These are phyloP conservation scores for Tagetes erecta DNA, from an alignment of 129 eudicot genomes.

Conservation along the genomic window DNA sequence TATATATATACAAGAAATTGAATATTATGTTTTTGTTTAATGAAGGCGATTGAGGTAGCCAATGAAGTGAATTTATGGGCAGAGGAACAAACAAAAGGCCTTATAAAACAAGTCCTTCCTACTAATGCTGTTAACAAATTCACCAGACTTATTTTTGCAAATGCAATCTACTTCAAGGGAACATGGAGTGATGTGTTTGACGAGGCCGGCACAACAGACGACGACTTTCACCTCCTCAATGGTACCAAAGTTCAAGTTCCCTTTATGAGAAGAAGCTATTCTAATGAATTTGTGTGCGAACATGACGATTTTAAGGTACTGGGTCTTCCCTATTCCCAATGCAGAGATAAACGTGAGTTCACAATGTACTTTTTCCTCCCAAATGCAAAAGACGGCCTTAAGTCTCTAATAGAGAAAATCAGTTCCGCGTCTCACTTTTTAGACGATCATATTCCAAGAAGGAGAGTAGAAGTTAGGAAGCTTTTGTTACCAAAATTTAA, in stretches of 20 bases:
- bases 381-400: slow-evolving; percentile 37
- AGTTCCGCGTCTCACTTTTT: slow-evolving; percentile 27
- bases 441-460: slow-evolving; percentile 22
- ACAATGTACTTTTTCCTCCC: too few species aligned
- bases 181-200: slow-evolving; percentile 43
- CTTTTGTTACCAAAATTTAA: slow-evolving; percentile 44
- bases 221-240: slow-evolving; percentile 40
- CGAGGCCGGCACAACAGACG: slow-evolving; percentile 9
- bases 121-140: neutral
- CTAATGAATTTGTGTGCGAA: slow-evolving; percentile 21
- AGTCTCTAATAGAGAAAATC: slow-evolving; percentile 27
- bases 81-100: slow-evolving; percentile 23
- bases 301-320: slow-evolving; percentile 45
- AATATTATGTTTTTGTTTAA: too few species aligned
- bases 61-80: slow-evolving; percentile 23
- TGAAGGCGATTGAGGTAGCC: neutral
- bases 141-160: slow-evolving; percentile 35
- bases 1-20: too few species aligned
- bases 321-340: slow-evolving; percentile 41
- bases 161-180: slow-evolving; percentile 58
- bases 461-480: neutral
- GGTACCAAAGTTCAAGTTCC: slow-evolving; percentile 43
- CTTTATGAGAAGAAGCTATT: slow-evolving; percentile 38
- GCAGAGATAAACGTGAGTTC: slow-evolving; percentile 25
- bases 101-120: slow-evolving; percentile 17